Conservation (phyloP, 1,139 yeast genomes). For the Debaryomycetaceae sp. region DNA sequence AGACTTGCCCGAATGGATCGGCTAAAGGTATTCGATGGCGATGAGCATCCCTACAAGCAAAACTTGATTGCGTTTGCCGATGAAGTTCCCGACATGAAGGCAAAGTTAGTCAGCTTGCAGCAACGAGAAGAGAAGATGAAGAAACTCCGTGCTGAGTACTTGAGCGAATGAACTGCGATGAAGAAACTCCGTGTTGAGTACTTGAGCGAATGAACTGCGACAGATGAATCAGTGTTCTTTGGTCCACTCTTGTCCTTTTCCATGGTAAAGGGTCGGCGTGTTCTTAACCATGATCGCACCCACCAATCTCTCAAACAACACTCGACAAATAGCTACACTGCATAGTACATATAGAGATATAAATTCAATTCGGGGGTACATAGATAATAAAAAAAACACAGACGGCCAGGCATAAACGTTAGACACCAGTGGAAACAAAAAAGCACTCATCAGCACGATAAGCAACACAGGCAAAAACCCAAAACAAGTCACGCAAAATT, state of each 20-base stretch:
- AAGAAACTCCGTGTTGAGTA: background rate
- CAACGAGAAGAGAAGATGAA: slow-evolving; percentile 14
- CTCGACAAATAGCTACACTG: too few species aligned
- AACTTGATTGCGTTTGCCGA: slow-evolving; percentile 84
- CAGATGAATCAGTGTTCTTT: too few species aligned
- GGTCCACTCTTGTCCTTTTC: too few species aligned
- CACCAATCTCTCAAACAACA: too few species aligned
- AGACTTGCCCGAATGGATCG: slow-evolving; percentile 75
- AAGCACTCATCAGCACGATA: background rate
- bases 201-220: too few species aligned
- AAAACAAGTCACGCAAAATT: background rate
- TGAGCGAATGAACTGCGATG: too few species aligned
- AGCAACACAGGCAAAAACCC: background rate
- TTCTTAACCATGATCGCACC: too few species aligned
- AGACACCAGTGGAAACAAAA: background rate
- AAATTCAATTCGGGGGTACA: too few species aligned
- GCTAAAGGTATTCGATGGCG: slow-evolving; percentile 78
- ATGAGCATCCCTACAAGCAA: slow-evolving; percentile 74
- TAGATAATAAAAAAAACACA: too few species aligned
- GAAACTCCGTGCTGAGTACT: background rate
- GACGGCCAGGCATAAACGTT: too few species aligned
- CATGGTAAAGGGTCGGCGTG: too few species aligned
- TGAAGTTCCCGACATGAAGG: slow-evolving; percentile 47
- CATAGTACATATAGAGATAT: too few species aligned
- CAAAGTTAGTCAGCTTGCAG: slow-evolving; percentile 29